Evolutionary conservation across 805 yeast species (phyloP).

Genomic region (Metschnikowia matae): DNA sequence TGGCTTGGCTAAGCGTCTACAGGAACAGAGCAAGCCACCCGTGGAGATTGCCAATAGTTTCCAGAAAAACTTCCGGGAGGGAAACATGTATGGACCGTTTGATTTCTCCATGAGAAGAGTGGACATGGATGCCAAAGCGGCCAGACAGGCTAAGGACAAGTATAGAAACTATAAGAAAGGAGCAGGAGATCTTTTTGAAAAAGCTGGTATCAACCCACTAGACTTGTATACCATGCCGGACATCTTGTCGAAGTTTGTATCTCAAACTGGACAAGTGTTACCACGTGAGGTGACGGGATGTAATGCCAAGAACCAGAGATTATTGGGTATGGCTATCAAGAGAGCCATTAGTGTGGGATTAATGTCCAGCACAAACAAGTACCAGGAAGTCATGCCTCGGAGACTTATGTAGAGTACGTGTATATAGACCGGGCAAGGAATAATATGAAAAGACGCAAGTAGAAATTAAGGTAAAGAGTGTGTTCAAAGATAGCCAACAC

Average conservation of each 20-base stretch:
- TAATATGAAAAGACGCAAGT: too few species aligned
- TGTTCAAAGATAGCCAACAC: too few species aligned
- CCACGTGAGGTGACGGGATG: constrained; percentile 72
- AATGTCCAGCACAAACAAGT: constrained; percentile 69
- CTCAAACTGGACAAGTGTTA: constrained; percentile 71
- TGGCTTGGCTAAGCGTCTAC: constrained; percentile 31
- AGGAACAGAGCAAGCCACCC: constrained; percentile 32
- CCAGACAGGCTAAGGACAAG: constrained; percentile 23
- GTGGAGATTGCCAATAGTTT: constrained; percentile 29
- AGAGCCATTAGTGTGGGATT: constrained; percentile 80
- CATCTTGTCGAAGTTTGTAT: constrained; percentile 58
- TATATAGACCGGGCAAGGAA: constrained; percentile 2
- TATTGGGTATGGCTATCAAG: constrained; percentile 70
- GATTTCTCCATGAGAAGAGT: constrained; percentile 66
- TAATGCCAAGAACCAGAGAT: constrained; percentile 60
- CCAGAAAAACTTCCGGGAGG: constrained; percentile 45
- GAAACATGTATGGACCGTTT: constrained; percentile 71
- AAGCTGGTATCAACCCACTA: constrained; percentile 58
- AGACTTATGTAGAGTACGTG: constrained; percentile 28
- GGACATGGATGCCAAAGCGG: constrained; percentile 41
- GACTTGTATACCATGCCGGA: constrained; percentile 72
- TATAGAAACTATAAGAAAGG: constrained; percentile 15
- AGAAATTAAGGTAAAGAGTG: too few species aligned
- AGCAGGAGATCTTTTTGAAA: constrained; percentile 30
- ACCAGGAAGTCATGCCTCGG: constrained; percentile 43